phyloP scores from a whole-genome alignment of 2,329 filamentous ascomycete species.

The Epichloe glyceriae region DNA sequence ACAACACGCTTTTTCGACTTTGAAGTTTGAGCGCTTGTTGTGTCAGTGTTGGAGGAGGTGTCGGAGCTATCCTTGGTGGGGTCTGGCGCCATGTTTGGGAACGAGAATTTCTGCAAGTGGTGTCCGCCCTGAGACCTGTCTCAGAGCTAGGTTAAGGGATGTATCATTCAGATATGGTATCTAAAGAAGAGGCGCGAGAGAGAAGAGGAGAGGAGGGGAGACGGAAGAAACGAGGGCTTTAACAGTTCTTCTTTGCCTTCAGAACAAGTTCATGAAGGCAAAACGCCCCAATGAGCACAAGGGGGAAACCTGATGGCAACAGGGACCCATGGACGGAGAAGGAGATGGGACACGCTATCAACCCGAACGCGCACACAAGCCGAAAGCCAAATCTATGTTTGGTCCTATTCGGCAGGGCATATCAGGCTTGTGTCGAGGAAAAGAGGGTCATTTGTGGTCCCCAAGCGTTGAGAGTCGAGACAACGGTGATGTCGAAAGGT shows the following conservation, averaged over 20 bases:
- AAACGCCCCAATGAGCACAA: neutral
- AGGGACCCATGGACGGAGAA: neutral
- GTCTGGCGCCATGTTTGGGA: slow-evolving; percentile 11
- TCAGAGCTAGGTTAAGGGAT: slow-evolving; percentile 6
- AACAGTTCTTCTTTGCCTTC: neutral
- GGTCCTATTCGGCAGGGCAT: neutral
- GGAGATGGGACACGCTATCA: neutral
- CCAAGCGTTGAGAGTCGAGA: neutral
- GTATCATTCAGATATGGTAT: slow-evolving; percentile 3
- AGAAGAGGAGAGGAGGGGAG: neutral
- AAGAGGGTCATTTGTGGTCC: slow-evolving; percentile 8
- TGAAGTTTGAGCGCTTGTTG: slow-evolving; percentile 15
- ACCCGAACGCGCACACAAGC: neutral
- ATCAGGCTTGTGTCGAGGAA: neutral
- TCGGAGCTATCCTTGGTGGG: slow-evolving; percentile 16
- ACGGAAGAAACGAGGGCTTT: neutral
- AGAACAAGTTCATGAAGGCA: neutral
- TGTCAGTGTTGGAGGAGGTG: slow-evolving; percentile 9
- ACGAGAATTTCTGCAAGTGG: slow-evolving; percentile 9
- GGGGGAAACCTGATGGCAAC: neutral
- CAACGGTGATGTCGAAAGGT: neutral
- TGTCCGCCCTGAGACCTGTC: slow-evolving; percentile 13
- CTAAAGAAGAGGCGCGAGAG: neutral
- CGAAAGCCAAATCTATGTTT: slow-evolving; percentile 4
- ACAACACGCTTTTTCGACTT: slow-evolving; percentile 30